Conservation (phyloP, 106 monocot species). For the Platanthera guangdongensis region DNA sequence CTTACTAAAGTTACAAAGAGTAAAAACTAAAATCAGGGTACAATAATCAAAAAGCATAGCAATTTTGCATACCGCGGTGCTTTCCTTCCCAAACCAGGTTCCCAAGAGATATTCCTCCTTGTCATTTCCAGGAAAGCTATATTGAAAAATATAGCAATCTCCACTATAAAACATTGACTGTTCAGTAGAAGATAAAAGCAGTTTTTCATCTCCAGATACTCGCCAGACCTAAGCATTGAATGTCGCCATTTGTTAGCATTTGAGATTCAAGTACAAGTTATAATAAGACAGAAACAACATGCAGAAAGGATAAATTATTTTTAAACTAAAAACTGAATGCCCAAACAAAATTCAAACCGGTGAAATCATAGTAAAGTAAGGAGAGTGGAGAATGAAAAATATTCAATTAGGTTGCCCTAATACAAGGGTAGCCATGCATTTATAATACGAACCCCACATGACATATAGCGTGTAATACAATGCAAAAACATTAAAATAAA, state of each 20-base stretch:
- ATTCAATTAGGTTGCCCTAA: no score
- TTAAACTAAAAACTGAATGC: not conserved
- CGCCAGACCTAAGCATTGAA: no score
- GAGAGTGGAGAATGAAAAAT: no score
- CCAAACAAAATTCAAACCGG: not conserved
- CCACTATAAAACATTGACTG: conserved; percentile 95
- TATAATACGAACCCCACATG: no score
- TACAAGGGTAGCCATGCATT: no score
- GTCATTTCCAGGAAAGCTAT: conserved; percentile 84
- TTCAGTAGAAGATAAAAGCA: conserved; percentile 59
- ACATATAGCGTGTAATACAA: no score
- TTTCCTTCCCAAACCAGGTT: conserved; percentile 95
- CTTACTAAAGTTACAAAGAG: not conserved
- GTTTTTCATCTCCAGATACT: conserved; percentile 64
- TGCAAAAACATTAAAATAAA: no score
- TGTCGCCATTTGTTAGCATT: no score
- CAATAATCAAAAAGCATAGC: not conserved
- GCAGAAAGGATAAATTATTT: not conserved
- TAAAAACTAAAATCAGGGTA: not conserved
- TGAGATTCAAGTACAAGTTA: not conserved
- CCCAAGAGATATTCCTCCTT: conserved; percentile 89
- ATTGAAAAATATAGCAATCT: conserved; percentile 98
- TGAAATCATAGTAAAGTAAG: not conserved
- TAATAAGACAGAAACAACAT: not conserved
- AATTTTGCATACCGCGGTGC: conserved; percentile 44